Base-by-base conservation (phyloP, 2,329 filamentous ascomycete genomes). In the Cadophora sp. region DNA sequence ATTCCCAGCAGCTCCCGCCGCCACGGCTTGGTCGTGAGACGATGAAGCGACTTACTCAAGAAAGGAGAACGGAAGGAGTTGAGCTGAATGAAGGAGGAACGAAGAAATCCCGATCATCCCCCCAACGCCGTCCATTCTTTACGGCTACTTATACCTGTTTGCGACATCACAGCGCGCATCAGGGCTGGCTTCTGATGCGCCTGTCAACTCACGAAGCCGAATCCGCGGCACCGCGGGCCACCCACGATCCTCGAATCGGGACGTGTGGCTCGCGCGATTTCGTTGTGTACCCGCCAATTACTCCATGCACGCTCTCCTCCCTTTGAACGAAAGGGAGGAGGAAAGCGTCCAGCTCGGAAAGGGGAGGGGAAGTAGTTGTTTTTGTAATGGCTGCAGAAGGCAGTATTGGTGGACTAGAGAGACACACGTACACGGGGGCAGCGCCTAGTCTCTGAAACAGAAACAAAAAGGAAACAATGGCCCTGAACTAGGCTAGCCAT, bases 1-100 rank as follows among this genome's bases (percentile, higher is more conserved):
- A 79, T 83, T 73, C 78, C 80, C 73, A 81, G 82, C 80, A 82
- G 80, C 77, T 83, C 85, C 71, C 87, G 88, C 80, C 86, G 88
- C 79, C 83, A 90, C 78, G 88, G 87, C 77, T 85, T 90, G 73
- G 82, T 90, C 74, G 84, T 90, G 73, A 66, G 76, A 67, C 68
- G 76, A 74, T 78, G 72, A 74, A 67, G 59, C 68, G 60, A 60
- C 43, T 62, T 56, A 68, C 27, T 45, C 30, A 36, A 30, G 48
- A 33, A 43, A 43, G 59, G 55, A 66, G 64, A 55, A 30, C n/a
- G 36, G 30, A 33, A 43, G 50, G 41, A 48, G 43, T 47, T 47
- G 58, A 60, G 39, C 11, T 18, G 61, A 47, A 55, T 45, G 61
- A 63, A 30, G 56, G 64, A 64, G 68, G 63, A 47, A 69, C 66